phyloP scores from a whole-genome alignment of 2,329 filamentous ascomycete genomes.

The Penicillium sp. region DNA sequence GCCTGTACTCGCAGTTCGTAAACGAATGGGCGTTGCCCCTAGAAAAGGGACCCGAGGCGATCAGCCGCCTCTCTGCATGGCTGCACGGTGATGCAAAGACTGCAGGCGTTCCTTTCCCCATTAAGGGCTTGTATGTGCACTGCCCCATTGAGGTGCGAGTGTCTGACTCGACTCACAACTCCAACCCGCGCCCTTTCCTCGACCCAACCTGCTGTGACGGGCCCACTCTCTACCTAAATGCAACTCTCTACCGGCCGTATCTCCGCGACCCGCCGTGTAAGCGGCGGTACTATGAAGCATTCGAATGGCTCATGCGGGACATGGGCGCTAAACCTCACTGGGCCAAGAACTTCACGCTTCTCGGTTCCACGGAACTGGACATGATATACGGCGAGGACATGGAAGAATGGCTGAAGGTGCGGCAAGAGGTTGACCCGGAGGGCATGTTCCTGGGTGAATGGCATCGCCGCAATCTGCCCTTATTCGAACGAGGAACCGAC shows the following conservation, averaged over 20 bases:
- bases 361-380: constrained; percentile 55
- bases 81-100: constrained; percentile 67
- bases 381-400: constrained; percentile 65
- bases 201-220: constrained; percentile 65
- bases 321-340: constrained; percentile 79
- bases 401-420: constrained; percentile 60
- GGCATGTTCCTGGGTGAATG: constrained; percentile 88
- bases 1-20: constrained; percentile 95
- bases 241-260: constrained; percentile 82
- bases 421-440: constrained; percentile 67
- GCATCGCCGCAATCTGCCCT: constrained; percentile 66
- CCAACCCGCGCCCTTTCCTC: constrained; percentile 57
- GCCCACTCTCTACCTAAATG: constrained; percentile 82
- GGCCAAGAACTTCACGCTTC: constrained; percentile 79
- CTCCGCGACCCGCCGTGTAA: constrained; percentile 69
- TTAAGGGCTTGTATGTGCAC: constrained; percentile 75
- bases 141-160: constrained; percentile 91
- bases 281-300: constrained; percentile 76
- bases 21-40: constrained; percentile 97
- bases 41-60: constrained; percentile 76
- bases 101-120: constrained; percentile 72
- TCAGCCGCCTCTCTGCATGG: constrained; percentile 79
- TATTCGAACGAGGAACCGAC: constrained; percentile 20
- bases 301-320: constrained; percentile 86
- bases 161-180: constrained; percentile 57